These are phyloP conservation scores for Amaranthus tricolor DNA, from an alignment of 179 eudicot genomes.

Conservation along the genomic window DNA sequence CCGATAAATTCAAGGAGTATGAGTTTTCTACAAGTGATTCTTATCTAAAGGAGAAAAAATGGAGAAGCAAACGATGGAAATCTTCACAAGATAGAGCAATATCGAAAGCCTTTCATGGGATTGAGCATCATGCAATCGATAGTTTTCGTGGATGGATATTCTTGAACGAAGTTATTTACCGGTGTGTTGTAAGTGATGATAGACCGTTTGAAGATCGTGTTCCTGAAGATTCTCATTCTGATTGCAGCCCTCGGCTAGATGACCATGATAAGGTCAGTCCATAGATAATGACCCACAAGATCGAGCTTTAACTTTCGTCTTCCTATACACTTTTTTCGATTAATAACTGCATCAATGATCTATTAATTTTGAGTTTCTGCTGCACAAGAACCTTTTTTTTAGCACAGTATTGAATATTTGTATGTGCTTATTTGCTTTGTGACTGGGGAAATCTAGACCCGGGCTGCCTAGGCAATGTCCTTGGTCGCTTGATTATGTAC, in stretches of 20 bases:
- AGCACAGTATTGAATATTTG: too few species aligned
- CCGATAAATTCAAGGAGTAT: constrained; percentile 15
- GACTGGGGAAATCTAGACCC: too few species aligned
- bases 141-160: constrained; percentile 56
- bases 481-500: too few species aligned
- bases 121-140: constrained; percentile 22
- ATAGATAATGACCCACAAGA: constrained; percentile 24
- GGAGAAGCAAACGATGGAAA: constrained; percentile 28
- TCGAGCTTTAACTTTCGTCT: constrained; percentile 15
- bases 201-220: constrained; percentile 31
- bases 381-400: too few species aligned
- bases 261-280: constrained; percentile 39
- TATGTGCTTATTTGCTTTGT: too few species aligned
- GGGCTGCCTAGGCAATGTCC: too few species aligned
- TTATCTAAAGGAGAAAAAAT: constrained; percentile 17
- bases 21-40: constrained; percentile 6
- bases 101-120: constrained; percentile 19
- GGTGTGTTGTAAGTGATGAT: constrained; percentile 53
- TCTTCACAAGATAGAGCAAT: constrained; percentile 21
- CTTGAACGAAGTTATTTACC: constrained; percentile 41
- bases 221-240: constrained; percentile 31
- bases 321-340: too few species aligned
- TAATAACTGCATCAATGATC: too few species aligned
- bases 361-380: too few species aligned
- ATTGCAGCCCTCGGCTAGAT: constrained; percentile 29